phyloP scores from a whole-genome alignment of 2,329 filamentous ascomycete species.

The Phialophora tarda region DNA sequence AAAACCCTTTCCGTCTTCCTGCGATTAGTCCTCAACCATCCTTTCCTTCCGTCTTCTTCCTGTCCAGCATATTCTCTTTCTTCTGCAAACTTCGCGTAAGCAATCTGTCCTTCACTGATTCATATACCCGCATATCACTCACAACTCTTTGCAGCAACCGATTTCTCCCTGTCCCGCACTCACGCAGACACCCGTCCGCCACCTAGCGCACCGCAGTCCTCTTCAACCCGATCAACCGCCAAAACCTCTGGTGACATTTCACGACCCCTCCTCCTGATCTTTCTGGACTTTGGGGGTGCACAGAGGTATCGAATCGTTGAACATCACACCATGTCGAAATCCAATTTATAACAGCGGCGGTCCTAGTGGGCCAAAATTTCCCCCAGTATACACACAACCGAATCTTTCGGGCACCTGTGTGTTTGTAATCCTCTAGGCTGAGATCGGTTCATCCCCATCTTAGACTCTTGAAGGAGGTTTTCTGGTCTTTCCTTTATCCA shows the following conservation, averaged over 20 bases:
- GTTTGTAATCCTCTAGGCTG: constrained; percentile 37
- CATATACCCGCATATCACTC: constrained; percentile 19
- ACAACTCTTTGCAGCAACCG: constrained; percentile 8
- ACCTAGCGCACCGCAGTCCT: constrained; percentile 19
- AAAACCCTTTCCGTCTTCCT: constrained; percentile 22
- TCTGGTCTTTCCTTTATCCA: background rate
- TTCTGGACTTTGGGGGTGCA: constrained; percentile 2
- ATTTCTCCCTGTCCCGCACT: constrained; percentile 4
- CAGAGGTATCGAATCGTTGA: constrained; percentile 20
- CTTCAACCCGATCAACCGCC: background rate
- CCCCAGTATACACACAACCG: constrained; percentile 9
- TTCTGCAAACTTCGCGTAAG: constrained; percentile 29
- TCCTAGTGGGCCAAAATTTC: constrained; percentile 44
- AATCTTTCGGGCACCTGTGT: constrained; percentile 27
- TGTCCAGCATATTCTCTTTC: constrained; percentile 21
- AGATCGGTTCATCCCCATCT: constrained; percentile 6
- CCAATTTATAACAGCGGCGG: constrained; percentile 51
- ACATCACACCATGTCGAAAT: constrained; percentile 44
- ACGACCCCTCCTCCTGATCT: constrained; percentile 6
- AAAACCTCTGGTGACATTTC: constrained; percentile 5
- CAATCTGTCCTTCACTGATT: constrained; percentile 18
- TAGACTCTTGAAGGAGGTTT: constrained; percentile 6
- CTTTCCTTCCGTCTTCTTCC: constrained; percentile 19
- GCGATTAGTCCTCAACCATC: constrained; percentile 17
- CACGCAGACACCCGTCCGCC: constrained; percentile 17